Evolutionary conservation across 345 rosid species (phyloP).

Genomic region (Excoecaria cochinchinensis): DNA sequence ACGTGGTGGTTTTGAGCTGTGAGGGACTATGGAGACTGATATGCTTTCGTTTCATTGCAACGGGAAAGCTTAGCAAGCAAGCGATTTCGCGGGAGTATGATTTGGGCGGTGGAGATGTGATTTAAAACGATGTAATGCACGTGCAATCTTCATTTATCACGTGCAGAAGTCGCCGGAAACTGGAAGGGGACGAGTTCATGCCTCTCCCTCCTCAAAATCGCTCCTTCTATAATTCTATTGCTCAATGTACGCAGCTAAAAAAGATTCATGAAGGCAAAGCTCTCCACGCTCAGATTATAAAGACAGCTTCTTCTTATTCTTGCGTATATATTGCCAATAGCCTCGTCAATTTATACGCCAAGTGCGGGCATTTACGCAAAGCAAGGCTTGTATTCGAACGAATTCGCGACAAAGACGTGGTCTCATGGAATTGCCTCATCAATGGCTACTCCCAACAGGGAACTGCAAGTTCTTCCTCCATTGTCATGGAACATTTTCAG

Average conservation of each 20-base stretch:
- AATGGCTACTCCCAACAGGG: slow-evolving; percentile 67
- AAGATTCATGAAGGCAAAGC: slow-evolving; percentile 51
- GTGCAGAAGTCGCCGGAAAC: not conserved
- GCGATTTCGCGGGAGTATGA: too few species aligned
- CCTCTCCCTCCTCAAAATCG: slow-evolving; percentile 36
- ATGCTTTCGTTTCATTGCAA: not conserved
- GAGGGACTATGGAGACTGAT: not conserved
- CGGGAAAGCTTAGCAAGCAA: not conserved
- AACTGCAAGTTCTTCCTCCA: slow-evolving; percentile 27
- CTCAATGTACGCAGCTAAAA: slow-evolving; percentile 44
- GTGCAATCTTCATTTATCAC: not conserved
- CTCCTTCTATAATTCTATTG: slow-evolving; percentile 41
- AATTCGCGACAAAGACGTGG: slow-evolving; percentile 53
- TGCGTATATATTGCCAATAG: slow-evolving; percentile 54
- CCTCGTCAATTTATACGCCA: slow-evolving; percentile 71
- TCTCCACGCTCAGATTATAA: slow-evolving; percentile 59
- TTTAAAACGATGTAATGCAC: too few species aligned
- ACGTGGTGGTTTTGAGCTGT: not conserved
- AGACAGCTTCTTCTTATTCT: slow-evolving; percentile 22
- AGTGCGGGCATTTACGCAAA: slow-evolving; percentile 47
- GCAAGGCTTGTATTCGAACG: slow-evolving; percentile 57
- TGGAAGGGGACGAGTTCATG: slow-evolving; percentile 23
- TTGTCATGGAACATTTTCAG: slow-evolving; percentile 54
- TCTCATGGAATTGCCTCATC: slow-evolving; percentile 84
- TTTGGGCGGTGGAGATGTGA: too few species aligned